These are phyloP conservation scores for Zygnema cylindricum DNA, from an alignment of 139 green algal species.

Conservation along the genomic window DNA sequence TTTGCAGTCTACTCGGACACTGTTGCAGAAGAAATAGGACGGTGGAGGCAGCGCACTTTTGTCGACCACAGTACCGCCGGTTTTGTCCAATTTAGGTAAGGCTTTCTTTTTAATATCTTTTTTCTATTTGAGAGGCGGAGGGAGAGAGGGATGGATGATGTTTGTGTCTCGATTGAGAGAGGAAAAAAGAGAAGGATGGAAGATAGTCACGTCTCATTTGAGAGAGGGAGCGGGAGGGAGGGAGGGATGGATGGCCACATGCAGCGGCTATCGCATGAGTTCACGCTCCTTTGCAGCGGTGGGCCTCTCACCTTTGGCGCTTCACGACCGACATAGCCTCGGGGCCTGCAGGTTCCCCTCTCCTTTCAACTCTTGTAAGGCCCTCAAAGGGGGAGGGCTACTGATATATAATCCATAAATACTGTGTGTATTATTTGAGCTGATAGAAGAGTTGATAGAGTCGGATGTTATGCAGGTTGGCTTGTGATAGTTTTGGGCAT, in stretches of 20 bases:
- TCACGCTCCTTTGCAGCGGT: background rate
- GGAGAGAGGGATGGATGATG: no score
- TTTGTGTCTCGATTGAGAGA: no score
- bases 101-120: no score
- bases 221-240: no score
- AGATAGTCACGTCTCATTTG: no score
- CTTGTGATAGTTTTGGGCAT: background rate
- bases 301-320: background rate
- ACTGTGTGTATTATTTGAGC: background rate
- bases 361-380: background rate
- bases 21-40: no score
- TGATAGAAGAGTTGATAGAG: background rate
- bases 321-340: background rate
- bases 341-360: background rate
- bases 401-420: background rate
- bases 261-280: background rate
- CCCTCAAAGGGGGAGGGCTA: background rate
- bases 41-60: slow-evolving; percentile 2
- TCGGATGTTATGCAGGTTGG: background rate
- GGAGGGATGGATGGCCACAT: no score
- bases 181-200: no score
- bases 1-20: no score
- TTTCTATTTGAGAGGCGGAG: no score
- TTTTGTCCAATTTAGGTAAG: slow-evolving; percentile 4
- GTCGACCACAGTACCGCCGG: background rate